These are phyloP conservation scores for Picea sitchensis DNA, from an alignment of 75 land plant species.

Conservation along the genomic window DNA sequence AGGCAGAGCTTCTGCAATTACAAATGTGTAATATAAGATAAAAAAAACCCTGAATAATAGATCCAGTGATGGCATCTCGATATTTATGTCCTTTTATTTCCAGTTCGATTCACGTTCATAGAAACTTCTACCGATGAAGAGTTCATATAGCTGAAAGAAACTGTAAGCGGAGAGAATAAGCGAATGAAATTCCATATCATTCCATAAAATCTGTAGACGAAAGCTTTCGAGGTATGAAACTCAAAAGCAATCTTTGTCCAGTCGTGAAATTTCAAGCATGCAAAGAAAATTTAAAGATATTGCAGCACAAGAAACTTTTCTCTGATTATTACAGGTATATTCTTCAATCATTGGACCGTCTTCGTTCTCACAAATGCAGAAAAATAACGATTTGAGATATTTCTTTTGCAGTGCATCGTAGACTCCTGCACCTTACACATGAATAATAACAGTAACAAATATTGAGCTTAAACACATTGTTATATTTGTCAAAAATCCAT, in stretches of 20 bases:
- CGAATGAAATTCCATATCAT: neutral
- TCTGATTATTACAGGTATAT: constrained; percentile 64
- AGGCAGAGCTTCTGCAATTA: constrained; percentile 32
- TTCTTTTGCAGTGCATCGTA: constrained; percentile 95
- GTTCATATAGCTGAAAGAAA: constrained; percentile 63
- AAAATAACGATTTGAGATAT: constrained; percentile 74
- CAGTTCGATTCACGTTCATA: constrained; percentile 57
- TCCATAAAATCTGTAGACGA: neutral
- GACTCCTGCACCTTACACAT: constrained; percentile 48
- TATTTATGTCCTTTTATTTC: constrained; percentile 29
- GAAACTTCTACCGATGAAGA: constrained; percentile 52
- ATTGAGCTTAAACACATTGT: no score
- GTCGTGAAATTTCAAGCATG: neutral
- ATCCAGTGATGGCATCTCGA: neutral
- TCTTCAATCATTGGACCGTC: constrained; percentile 95
- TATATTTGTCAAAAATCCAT: no score
- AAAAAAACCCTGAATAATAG: neutral
- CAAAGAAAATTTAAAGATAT: neutral
- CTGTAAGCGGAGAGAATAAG: constrained; percentile 27
- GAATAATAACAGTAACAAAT: neutral
- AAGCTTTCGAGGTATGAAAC: neutral
- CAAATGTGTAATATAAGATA: no score
- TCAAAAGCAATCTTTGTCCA: neutral
- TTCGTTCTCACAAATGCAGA: constrained; percentile 64
- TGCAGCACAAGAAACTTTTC: neutral